Evolutionary conservation across 805 yeast genomes (phyloP), one percentile per base, ranked within the genome.

Genomic region (Metschnikowia dekortorum): DNA sequence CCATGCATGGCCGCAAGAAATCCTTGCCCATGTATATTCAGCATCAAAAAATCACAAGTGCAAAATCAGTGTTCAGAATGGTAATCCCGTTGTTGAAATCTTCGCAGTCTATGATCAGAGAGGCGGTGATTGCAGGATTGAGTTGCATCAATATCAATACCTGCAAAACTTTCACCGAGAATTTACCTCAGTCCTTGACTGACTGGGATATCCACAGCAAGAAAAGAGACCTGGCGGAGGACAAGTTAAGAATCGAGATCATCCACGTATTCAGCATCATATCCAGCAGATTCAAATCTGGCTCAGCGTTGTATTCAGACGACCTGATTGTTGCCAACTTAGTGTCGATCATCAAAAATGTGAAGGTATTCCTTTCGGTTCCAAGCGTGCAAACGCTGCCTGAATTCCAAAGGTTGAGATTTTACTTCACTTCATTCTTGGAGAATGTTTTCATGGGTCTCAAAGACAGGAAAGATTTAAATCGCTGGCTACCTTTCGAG

Each of bases 21-120:
- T 84, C 92, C 1, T 83, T 86, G 58, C 96, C 87, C 53, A 77
- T 87, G 58, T 80, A 87, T 59, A 88, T 89, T 34, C 96, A 89
- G 59, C 96, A 88, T 58, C 96, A 90, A 62, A 86, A 89, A 46
- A 91, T 94, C 49, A 91, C 96, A 1, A 89, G 97, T 53, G 97
- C 97, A 0, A 84, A 85, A 52, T 85, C 96, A 0, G 84, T 94
- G 2, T 94, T 94, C 70, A 79, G 85, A 50, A 83, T 94, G 85
- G 91, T 89, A 0, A 72, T 89, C 36, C 97, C 97, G 0, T 71
- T 94, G 30, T 67, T 94, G 44, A 83, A 80, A 30, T 82, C 90
- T 0, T 81, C 83, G 1, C 89, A 87, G 52, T 75, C 78, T 2
- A 73, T 82, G 55, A 80, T 94, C 8, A 75, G 88, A 53, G 96